phyloP scores from a whole-genome alignment of 495 filamentous ascomycete genomes.

The Penicillium cataractarum region DNA sequence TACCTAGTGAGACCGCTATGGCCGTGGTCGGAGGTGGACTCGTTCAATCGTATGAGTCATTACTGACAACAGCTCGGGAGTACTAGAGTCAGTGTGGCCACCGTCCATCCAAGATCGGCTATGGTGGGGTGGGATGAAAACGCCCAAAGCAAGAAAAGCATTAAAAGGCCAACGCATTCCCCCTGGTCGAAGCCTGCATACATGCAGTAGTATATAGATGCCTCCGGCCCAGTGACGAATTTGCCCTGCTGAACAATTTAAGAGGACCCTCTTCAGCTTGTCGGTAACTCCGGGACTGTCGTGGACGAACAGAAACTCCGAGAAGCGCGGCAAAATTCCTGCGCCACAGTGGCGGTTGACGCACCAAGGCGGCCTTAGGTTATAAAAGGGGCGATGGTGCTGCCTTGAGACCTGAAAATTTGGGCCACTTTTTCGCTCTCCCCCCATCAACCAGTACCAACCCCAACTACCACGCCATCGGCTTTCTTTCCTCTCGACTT shows the following conservation, averaged over 20 bases:
- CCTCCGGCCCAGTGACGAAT: conserved; percentile 7
- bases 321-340: conserved; percentile 13
- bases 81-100: conserved; percentile 5
- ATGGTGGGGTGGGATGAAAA: not conserved
- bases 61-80: not conserved
- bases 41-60: conserved; percentile 1
- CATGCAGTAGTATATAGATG: conserved; percentile 15
- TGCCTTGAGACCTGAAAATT: conserved; percentile 43
- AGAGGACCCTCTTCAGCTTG: conserved; percentile 3
- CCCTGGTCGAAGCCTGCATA: conserved; percentile 13
- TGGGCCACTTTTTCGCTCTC: conserved; percentile 31
- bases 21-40: not conserved
- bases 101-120: not conserved
- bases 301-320: conserved; percentile 2
- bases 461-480: conserved; percentile 5
- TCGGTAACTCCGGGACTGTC: conserved; percentile 18
- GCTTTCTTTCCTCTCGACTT: conserved; percentile 15
- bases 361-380: conserved; percentile 1
- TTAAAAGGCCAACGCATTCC: conserved; percentile 15
- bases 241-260: conserved; percentile 7
- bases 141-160: conserved; percentile 1
- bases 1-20: not conserved
- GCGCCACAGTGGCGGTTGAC: conserved; percentile 23
- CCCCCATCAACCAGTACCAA: not conserved
- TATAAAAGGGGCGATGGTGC: conserved; percentile 22